A percentile compares a stretch with the other conserved stretches of the same genome.
Evolutionary conservation across 2,329 filamentous ascomycete species (phyloP).

Genomic region (Aureobasidium vineae): DNA sequence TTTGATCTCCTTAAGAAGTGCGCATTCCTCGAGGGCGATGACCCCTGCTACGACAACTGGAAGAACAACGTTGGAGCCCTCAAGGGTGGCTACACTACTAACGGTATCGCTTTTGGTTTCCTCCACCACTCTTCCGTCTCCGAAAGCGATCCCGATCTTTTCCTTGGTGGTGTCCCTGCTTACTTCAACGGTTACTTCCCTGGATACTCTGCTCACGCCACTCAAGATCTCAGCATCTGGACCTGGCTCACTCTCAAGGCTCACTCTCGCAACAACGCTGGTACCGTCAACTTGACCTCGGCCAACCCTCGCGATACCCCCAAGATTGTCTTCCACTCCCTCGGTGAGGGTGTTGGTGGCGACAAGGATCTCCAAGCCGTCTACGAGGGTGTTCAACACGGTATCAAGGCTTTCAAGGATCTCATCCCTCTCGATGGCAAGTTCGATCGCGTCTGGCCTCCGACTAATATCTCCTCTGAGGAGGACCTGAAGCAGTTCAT

Average conservation of each 20-base stretch:
- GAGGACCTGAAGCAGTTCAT: conserved; percentile 50
- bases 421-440: conserved; percentile 44
- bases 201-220: conserved; percentile 50
- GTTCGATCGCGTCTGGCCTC: conserved; percentile 48
- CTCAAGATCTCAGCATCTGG: conserved; percentile 47
- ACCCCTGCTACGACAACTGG: conserved; percentile 49
- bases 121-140: conserved; percentile 42
- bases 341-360: conserved; percentile 47
- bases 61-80: conserved; percentile 39
- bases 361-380: conserved; percentile 51
- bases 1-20: conserved; percentile 43
- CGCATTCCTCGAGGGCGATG: conserved; percentile 39
- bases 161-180: conserved; percentile 56
- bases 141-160: conserved; percentile 52
- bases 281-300: conserved; percentile 60
- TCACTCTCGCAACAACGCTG: conserved; percentile 60
- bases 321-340: conserved; percentile 62
- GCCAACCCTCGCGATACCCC: conserved; percentile 64
- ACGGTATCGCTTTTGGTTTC: conserved; percentile 56
- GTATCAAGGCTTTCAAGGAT: conserved; percentile 44
- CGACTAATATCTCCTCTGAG: conserved; percentile 43
- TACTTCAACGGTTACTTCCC: conserved; percentile 58
- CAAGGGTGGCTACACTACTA: conserved; percentile 49
- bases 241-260: conserved; percentile 58
- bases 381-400: conserved; percentile 55